Conservation (phyloP, 345 rosid species). For the Syzygium aromaticum region DNA sequence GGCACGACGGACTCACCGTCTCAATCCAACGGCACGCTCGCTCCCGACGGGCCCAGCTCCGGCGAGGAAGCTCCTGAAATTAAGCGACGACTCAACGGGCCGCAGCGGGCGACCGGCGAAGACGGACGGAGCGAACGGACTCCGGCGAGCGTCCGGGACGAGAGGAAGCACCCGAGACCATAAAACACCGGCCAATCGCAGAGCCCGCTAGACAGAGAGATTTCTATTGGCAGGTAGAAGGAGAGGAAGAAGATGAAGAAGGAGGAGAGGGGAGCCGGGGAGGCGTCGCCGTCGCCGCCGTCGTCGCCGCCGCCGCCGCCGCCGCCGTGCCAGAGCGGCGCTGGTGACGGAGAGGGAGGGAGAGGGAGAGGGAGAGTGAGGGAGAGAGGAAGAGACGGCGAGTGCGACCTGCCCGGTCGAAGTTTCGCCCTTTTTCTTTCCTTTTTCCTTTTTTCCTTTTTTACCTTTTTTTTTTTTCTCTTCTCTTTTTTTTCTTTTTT, state of each 20-base stretch:
- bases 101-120: not conserved
- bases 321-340: not conserved
- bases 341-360: not conserved
- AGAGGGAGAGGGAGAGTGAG: no score
- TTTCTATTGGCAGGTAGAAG: not conserved
- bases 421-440: not conserved
- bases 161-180: not conserved
- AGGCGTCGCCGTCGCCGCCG: conserved; percentile 7
- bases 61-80: not conserved
- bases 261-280: not conserved
- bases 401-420: not conserved
- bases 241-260: not conserved
- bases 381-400: not conserved
- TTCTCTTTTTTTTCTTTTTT: not conserved
- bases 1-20: not conserved
- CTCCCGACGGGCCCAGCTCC: not conserved
- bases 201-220: not conserved
- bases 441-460: not conserved
- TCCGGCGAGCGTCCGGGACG: not conserved
- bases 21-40: not conserved
- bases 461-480: not conserved
- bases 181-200: not conserved
- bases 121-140: not conserved
- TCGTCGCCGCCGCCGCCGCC: conserved; percentile 7
- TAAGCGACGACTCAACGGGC: not conserved